These are phyloP conservation scores for Rhynchospora tenuis DNA, from an alignment of 176 grass and related monocot species.

Conservation along the genomic window DNA sequence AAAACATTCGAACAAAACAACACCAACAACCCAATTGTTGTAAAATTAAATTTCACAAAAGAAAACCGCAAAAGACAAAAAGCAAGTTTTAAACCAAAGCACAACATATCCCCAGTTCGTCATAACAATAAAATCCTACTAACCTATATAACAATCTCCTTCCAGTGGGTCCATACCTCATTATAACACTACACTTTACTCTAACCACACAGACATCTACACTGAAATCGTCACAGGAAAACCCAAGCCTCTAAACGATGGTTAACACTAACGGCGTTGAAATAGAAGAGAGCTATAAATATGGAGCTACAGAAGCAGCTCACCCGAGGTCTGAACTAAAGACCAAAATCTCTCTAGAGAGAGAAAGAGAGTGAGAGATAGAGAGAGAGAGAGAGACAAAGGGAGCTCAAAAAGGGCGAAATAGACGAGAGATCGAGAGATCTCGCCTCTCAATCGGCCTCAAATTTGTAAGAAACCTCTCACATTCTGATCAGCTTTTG, in stretches of 20 bases:
- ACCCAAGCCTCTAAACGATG: not conserved
- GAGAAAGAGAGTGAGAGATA: not conserved
- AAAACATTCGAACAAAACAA: conserved; percentile 24
- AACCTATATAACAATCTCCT: not conserved
- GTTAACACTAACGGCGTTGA: conserved; percentile 17
- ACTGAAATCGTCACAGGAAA: not conserved
- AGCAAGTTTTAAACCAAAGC: not conserved
- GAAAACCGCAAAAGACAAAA: conserved; percentile 13
- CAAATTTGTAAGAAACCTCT: conserved; percentile 20
- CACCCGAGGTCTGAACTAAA: conserved; percentile 23
- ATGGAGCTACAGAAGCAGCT: conserved; percentile 5
- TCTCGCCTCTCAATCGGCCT: conserved; percentile 1
- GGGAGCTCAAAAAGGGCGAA: not conserved
- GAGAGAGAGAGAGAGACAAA: not conserved
- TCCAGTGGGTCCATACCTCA: not conserved
- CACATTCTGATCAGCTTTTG: not conserved
- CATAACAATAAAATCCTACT: not conserved
- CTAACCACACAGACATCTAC: not conserved
- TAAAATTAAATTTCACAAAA: conserved; percentile 21
- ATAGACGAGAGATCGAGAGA: conserved; percentile 1
- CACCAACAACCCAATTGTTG: conserved; percentile 1
- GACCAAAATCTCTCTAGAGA: conserved; percentile 12
- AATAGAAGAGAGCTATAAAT: conserved; percentile 30
- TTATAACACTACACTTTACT: no score
- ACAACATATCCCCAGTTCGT: not conserved